Evolutionary conservation across 768 basidiomycete genomes (phyloP), one percentile per base, ranked within the genome.

Genomic region (Tephrocybe sp.): DNA sequence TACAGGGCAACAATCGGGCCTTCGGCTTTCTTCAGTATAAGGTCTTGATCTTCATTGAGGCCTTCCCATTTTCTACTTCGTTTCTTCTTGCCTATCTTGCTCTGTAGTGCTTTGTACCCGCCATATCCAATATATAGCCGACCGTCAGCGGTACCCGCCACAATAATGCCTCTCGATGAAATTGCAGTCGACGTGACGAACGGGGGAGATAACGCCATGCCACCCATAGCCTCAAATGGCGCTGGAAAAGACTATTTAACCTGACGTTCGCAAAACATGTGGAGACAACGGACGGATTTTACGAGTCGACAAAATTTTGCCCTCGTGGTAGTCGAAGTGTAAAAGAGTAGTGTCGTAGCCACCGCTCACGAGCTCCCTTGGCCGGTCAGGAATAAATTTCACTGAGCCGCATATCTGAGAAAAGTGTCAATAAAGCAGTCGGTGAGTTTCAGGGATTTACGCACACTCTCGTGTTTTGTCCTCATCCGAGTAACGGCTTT

Each of bases 1-100:
- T 64, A 90, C 90, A 88, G 55, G 9, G 81, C 80, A 39, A 88
- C 86, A 24, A 93, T 70, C 20, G 90, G 90, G 0, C 90, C 90
- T 52, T 87, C 80, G 1, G 85, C 86, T 15, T 84, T 73, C 50
- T 83, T 78, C 37, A 69, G 56, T 24, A 78, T 59, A 36, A 75
- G 43, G 18, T 76, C 76, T 38, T 74, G 73, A 0, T 77, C 73
- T 21, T 63, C 65, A 42, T 74, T 72, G 20, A 91, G 68, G 2
- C 91, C 90, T 53, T 83, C 80, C 90, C 91, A 93, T 59, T 81
- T 87, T 51, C 82, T 79, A 30, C 72, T 72, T 53, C 77, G 71
- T 60, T 78, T 82, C 68, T 82, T 85, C 62, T 75, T 74, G 9
- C 54, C 39, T 17, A 30, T 38, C 54, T 64, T 52, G 50, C 54